Base-by-base conservation (phyloP, 1,139 yeast species). In the Sugiyamaella xylanicola region DNA sequence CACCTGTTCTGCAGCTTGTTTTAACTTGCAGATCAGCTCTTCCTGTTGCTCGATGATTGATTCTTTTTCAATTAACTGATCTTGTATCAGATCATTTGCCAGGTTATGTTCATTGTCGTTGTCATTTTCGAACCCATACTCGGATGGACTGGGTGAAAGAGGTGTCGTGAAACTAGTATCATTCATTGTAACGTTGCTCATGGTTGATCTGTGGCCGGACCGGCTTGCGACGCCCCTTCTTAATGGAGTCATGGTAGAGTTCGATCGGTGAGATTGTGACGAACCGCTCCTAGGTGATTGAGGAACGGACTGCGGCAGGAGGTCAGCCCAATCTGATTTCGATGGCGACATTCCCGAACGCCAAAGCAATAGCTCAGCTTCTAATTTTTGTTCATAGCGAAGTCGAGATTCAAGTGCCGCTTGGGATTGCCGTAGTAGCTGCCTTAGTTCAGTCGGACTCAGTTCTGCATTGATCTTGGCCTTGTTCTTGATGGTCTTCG, bases 391-490 rank as follows among this genome's bases (percentile, higher is more conserved):
- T 21, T 80, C 78, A 56, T 80, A 76, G 2, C 68, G 63, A 43
- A 72, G 70, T 53, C 80, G 75, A 46, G 77, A 74, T 41, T 77
- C 77, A 59, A 82, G 80, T 21, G 75, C 72, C 40, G 72, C 70
- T 60, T 81, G 83, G 55, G 85, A 74, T 58, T 77, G 77, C 16
- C 74, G 73, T 17, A 86, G 70, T 57, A 78, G 76, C 48, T 74
- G 74, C 57, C 84, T 74, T 53, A 86, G 73, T 59, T 83, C 85
- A 19, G 75, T 69, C 1, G 83, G 73, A 61, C 90, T 83, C 46
- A 87, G 72, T 61, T 87, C 95, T 4, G 85, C 78, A 65, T 88
- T 88, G 44, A 86, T 77, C 67, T 82, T 84, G 3, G 90, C 87
- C 57, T 76, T 78, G 67, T 87, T 88, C 67, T 81, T 78, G 60